Evolutionary conservation across 2,329 filamentous ascomycete genomes (phyloP).

Genomic region (Stagonosporopsis rhizophila): DNA sequence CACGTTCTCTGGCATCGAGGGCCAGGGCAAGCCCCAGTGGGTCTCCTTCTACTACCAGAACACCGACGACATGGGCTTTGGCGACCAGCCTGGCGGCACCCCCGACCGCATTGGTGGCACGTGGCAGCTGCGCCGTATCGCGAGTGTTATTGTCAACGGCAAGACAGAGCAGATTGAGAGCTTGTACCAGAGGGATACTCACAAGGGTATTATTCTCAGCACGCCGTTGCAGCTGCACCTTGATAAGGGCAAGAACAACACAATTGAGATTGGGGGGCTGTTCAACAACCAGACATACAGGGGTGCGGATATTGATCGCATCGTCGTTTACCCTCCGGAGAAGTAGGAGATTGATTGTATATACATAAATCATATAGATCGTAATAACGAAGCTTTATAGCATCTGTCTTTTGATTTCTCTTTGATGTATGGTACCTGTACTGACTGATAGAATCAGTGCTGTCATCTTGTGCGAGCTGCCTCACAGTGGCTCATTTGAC

Average conservation of each 20-base stretch:
- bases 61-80: conserved; percentile 68
- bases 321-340: conserved; percentile 67
- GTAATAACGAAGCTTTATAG: background rate
- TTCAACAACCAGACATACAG: conserved; percentile 64
- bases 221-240: conserved; percentile 63
- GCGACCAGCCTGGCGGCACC: conserved; percentile 59
- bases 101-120: conserved; percentile 67
- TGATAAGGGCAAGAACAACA: conserved; percentile 63
- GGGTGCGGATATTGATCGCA: conserved; percentile 65
- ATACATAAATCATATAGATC: background rate
- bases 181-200: conserved; percentile 62
- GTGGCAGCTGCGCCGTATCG: conserved; percentile 67
- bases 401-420: background rate
- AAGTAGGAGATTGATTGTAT: conserved; percentile 14
- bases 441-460: background rate
- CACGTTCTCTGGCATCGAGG: conserved; percentile 59
- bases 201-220: conserved; percentile 67
- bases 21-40: conserved; percentile 62
- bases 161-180: conserved; percentile 58
- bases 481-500: too few relatives aligned
- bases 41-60: conserved; percentile 67
- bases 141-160: conserved; percentile 66
- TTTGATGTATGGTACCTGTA: background rate
- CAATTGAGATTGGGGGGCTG: conserved; percentile 65
- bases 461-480: background rate